Base-by-base conservation (phyloP, 257 asterid species). In the Ilex asprella region DNA sequence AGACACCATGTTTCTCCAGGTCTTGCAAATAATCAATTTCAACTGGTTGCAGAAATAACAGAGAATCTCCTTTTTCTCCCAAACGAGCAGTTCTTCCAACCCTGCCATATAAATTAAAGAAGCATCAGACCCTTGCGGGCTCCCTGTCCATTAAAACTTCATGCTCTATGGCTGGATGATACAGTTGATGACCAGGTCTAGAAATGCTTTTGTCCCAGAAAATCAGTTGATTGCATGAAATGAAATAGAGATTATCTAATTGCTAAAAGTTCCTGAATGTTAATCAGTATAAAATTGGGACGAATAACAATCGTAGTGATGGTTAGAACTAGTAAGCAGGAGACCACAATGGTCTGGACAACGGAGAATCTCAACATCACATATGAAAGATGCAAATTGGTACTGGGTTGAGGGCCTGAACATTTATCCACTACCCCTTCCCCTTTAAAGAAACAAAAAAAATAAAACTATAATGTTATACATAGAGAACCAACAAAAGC, bases 81-180 rank as follows among this genome's bases (percentile, higher is more conserved):
- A 93, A 78, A 71, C 99, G 90, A 41, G 99, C 99, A 52, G 96
- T 93, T 82, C 99, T 84, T 68, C 99, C 99, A 62, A 89, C 99
- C 84, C 97, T 93, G 81, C 69, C 5, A 35, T 35, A 73, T 55
- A 39, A 62, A 63, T 62, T 12, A 61, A 62, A 66, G 58, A 35
- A 60, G 56, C 65, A 67, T 59, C 57, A 70, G 73, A 62, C 39
- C 12, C 55, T 53, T 12, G 1, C 52, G 10, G 13, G 52, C 52
- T 6, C 13, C 52, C 52, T 10, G 52, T 12, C 13, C 52, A 35
- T 35, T 7, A 1, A 35, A 35, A 35, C 41, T 35, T 46, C n/a
- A 10, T 46, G 52, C 52, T 1, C 6, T 46, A 46, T 46, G 52
- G 52, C 52, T 46, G n/a, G 15, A 46, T 46, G 13, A 46, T 46